Evolutionary conservation across 2,329 filamentous ascomycete genomes (phyloP).

Genomic region (Bertia moriformis): DNA sequence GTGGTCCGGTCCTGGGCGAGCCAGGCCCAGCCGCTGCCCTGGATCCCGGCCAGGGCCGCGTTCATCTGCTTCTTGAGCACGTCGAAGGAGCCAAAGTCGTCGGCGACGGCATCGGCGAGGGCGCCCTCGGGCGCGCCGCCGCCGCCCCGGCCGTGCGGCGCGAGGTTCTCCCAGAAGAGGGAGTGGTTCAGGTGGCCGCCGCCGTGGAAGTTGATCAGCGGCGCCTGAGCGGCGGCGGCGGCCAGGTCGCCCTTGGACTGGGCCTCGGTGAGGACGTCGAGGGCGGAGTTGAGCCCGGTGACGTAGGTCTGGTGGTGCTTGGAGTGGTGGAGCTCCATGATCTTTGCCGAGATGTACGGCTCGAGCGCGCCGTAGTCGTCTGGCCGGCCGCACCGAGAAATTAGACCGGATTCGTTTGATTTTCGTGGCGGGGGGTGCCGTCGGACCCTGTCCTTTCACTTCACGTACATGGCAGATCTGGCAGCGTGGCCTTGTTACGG

Average conservation of each 20-base stretch:
- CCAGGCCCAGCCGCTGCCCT: constrained; percentile 45
- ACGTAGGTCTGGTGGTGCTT: constrained; percentile 94
- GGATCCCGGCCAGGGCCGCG: constrained; percentile 40
- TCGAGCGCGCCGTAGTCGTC: constrained; percentile 96
- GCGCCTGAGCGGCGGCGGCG: constrained; percentile 35
- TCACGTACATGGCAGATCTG: constrained; percentile 63
- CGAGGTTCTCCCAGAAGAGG: constrained; percentile 58
- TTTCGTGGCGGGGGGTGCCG: no score
- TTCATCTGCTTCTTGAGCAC: constrained; percentile 43
- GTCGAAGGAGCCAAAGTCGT: constrained; percentile 33
- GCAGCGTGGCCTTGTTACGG: constrained; percentile 81
- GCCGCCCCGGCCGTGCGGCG: constrained; percentile 51
- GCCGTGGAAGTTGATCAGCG: constrained; percentile 52
- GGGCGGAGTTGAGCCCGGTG: constrained; percentile 69
- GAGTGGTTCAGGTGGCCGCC: constrained; percentile 54
- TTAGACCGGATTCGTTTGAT: constrained; percentile 1
- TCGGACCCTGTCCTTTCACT: background rate
- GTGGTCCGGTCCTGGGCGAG: constrained; percentile 39
- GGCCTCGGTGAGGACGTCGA: constrained; percentile 53
- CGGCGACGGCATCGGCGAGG: constrained; percentile 15
- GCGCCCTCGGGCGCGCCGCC: constrained; percentile 32
- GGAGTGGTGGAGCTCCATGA: constrained; percentile 92
- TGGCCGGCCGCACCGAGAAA: constrained; percentile 26
- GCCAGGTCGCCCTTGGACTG: constrained; percentile 33
- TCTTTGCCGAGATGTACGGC: constrained; percentile 67